Base-by-base conservation (phyloP, 2,329 filamentous ascomycete genomes). In the Cladobotryum mycophilum region DNA sequence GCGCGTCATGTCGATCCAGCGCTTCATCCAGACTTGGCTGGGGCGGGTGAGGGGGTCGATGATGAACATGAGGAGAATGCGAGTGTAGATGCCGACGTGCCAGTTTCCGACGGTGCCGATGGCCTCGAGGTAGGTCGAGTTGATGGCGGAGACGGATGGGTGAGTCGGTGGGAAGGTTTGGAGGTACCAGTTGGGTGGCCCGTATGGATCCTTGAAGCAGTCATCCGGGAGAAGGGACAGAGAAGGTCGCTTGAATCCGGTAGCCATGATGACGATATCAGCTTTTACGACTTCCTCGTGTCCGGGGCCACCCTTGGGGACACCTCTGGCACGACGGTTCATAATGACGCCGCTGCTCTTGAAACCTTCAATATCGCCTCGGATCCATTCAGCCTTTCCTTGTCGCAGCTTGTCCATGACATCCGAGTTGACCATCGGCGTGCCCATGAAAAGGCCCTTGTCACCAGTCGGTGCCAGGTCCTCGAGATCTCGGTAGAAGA, bases 71-170 rank as follows among this genome's bases (percentile, higher is more conserved):
- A 95, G 79, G 6, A 95, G 72, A 55, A 95, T 86, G 5, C 89
- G 78, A 0, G 88, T 95, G 70, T 93, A 95, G 60, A 95, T 92
- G 4, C 89, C 89, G 42, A 95, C 92, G 61, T 95, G 89, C 78
- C 87, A 92, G 66, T 93, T 91, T 0, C 89, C 86, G 1, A 93
- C 87, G 0, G 85, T 86, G 1, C 88, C 88, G 51, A 93, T 91
- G 4, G 84, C 88, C 48, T 86, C 82, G 50, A 90, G 74, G 58
- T 91, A 95, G 0, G 88, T 93, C 72, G 85, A 79, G 68, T 95
- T 95, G 69, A 89, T 91, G 55, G 84, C 85, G 56, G 85, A 89
- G 44, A 95, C 76, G 34, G 81, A 84, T 0, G 85, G 80, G 57
- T 91, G 85, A 3, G 73, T 67, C 0, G 89, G 86, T 4, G 89